Evolutionary conservation across 2,329 filamentous ascomycete species (phyloP).

Genomic region (Mariannaea elegans): DNA sequence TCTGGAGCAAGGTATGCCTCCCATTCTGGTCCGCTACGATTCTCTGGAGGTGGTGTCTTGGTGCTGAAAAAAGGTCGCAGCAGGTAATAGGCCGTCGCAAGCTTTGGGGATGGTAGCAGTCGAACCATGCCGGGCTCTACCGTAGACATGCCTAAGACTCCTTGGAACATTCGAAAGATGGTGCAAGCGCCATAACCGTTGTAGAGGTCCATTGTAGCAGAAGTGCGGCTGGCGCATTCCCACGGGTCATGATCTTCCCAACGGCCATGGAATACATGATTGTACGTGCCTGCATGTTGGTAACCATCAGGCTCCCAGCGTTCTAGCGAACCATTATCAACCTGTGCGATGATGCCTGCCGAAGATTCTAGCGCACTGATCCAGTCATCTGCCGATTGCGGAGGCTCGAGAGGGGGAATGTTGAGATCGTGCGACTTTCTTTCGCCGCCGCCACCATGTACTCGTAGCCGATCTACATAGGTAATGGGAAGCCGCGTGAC

Average conservation of each 20-base stretch:
- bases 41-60: constrained; percentile 52
- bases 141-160: constrained; percentile 62
- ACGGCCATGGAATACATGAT: constrained; percentile 60
- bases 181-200: constrained; percentile 66
- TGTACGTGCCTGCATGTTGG: constrained; percentile 64
- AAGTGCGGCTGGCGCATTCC: constrained; percentile 62
- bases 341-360: constrained; percentile 67
- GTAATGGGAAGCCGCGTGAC: constrained; percentile 69
- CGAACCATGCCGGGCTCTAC: constrained; percentile 75
- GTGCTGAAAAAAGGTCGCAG: constrained; percentile 66
- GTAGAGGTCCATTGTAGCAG: constrained; percentile 64
- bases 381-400: constrained; percentile 50
- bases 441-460: constrained; percentile 63
- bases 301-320: constrained; percentile 77
- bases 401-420: constrained; percentile 35
- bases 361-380: constrained; percentile 53
- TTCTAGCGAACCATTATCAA: constrained; percentile 76
- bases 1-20: constrained; percentile 59
- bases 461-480: constrained; percentile 75
- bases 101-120: constrained; percentile 75
- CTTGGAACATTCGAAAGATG: constrained; percentile 68
- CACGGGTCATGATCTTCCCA: constrained; percentile 67
- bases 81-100: constrained; percentile 80
- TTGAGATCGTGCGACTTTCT: constrained; percentile 31
- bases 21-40: constrained; percentile 54